Conservation (phyloP, 176 grass and related monocot genomes). For the Phragmites australis region DNA sequence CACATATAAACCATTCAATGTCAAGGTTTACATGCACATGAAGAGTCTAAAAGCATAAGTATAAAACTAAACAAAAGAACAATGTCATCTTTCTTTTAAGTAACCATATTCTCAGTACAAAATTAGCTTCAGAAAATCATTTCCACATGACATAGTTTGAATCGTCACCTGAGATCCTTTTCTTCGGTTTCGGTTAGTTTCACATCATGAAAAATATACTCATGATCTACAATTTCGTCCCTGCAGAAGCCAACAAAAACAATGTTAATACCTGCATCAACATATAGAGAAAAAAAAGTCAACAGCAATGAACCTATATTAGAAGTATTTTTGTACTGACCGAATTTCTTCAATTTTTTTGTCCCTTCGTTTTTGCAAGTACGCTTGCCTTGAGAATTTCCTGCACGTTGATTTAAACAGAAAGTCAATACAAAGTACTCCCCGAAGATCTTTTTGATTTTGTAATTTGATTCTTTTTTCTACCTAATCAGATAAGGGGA, state of each 20-base stretch:
- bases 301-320: conserved; percentile 27
- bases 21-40: conserved; percentile 30
- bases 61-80: conserved; percentile 1
- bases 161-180: conserved; percentile 65
- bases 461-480: not conserved
- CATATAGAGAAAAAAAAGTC: conserved; percentile 13
- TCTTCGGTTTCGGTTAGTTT: conserved; percentile 83
- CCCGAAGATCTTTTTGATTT: conserved; percentile 6
- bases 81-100: not conserved
- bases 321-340: conserved; percentile 48
- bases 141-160: conserved; percentile 10
- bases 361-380: conserved; percentile 83
- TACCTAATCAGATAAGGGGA: not conserved
- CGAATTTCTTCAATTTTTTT: conserved; percentile 89
- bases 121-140: conserved; percentile 19
- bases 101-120: not conserved
- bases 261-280: conserved; percentile 15
- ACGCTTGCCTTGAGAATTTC: conserved; percentile 85
- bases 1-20: conserved; percentile 28
- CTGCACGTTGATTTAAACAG: conserved; percentile 47
- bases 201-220: conserved; percentile 85
- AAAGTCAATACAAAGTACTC: conserved; percentile 3
- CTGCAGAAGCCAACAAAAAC: conserved; percentile 39
- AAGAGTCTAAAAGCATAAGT: not conserved
- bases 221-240: conserved; percentile 89